Evolutionary conservation across 1,139 yeast species (phyloP).

Genomic region (Pichia sp.): DNA sequence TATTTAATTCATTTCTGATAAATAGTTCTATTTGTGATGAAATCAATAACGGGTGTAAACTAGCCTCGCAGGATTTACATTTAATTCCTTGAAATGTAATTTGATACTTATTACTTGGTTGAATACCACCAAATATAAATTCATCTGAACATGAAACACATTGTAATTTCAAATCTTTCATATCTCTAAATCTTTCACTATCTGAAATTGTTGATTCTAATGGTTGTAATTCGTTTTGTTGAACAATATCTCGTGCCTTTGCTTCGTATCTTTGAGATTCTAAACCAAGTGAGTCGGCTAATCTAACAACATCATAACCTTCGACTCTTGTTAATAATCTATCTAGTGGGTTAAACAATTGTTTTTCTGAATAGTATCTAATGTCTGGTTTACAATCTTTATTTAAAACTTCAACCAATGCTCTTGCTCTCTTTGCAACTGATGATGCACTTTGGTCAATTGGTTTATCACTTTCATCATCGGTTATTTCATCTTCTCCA

Average conservation of each 20-base stretch:
- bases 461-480: slow-evolving; percentile 22
- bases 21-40: slow-evolving; percentile 68
- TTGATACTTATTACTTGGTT: slow-evolving; percentile 51
- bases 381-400: slow-evolving; percentile 60
- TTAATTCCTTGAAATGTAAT: slow-evolving; percentile 63
- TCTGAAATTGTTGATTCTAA: slow-evolving; percentile 80
- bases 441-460: slow-evolving; percentile 19
- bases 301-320: slow-evolving; percentile 74
- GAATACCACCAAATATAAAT: slow-evolving; percentile 71
- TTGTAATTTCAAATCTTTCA: slow-evolving; percentile 46
- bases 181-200: slow-evolving; percentile 69
- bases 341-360: slow-evolving; percentile 85
- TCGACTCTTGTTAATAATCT: slow-evolving; percentile 81
- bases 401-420: slow-evolving; percentile 60
- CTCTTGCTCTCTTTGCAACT: slow-evolving; percentile 73
- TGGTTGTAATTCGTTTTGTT: slow-evolving; percentile 52
- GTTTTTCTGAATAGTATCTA: slow-evolving; percentile 76
- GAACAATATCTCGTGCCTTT: slow-evolving; percentile 33
- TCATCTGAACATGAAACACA: slow-evolving; percentile 56
- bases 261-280: slow-evolving; percentile 61
- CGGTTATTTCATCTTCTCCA: slow-evolving; percentile 17
- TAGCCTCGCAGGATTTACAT: slow-evolving; percentile 55
- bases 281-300: slow-evolving; percentile 72
- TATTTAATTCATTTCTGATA: slow-evolving; percentile 62
- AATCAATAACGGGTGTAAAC: slow-evolving; percentile 47